These are phyloP conservation scores for Sporothrix brunneoviolacea DNA, from an alignment of 2,329 filamentous ascomycete species.

Conservation along the genomic window DNA sequence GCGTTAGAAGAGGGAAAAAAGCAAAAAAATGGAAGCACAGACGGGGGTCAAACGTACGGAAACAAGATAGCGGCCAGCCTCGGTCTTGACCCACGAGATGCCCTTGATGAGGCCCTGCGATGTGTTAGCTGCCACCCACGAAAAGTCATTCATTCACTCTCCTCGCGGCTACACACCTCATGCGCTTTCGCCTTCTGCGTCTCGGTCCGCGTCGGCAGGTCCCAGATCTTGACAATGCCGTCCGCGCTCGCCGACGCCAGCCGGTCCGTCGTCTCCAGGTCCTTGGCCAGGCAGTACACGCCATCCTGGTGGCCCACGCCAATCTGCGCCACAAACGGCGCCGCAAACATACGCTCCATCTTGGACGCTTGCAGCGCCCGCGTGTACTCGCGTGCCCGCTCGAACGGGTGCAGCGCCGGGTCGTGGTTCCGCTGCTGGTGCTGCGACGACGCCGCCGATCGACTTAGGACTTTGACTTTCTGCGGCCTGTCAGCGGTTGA, in stretches of 20 bases:
- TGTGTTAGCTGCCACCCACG: conserved; percentile 4
- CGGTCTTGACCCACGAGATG: conserved; percentile 79
- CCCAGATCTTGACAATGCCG: conserved; percentile 72
- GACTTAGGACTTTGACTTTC: conserved; percentile 20
- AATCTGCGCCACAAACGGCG: conserved; percentile 72
- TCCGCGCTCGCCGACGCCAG: conserved; percentile 84
- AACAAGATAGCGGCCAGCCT: conserved; percentile 26
- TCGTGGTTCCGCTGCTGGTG: conserved; percentile 37
- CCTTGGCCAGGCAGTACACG: conserved; percentile 73
- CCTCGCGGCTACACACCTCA: conserved; percentile 48
- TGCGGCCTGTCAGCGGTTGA: conserved; percentile 5
- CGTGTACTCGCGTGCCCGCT: conserved; percentile 80
- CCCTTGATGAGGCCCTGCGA: conserved; percentile 77
- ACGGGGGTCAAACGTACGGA: conserved; percentile 58
- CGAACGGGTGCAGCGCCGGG: conserved; percentile 82
- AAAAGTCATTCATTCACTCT: too few species aligned
- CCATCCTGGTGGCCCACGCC: conserved; percentile 90
- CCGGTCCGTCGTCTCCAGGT: conserved; percentile 64
- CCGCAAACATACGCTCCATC: conserved; percentile 75
- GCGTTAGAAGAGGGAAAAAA: not conserved
- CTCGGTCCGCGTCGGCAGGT: conserved; percentile 62
- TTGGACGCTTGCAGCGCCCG: conserved; percentile 71
- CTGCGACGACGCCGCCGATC: conserved; percentile 16
- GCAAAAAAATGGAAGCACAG: too few species aligned
- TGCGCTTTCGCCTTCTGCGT: conserved; percentile 72